These are phyloP conservation scores for Astrephomene gubernaculifera DNA, from an alignment of 139 green algal genomes.

Conservation along the genomic window DNA sequence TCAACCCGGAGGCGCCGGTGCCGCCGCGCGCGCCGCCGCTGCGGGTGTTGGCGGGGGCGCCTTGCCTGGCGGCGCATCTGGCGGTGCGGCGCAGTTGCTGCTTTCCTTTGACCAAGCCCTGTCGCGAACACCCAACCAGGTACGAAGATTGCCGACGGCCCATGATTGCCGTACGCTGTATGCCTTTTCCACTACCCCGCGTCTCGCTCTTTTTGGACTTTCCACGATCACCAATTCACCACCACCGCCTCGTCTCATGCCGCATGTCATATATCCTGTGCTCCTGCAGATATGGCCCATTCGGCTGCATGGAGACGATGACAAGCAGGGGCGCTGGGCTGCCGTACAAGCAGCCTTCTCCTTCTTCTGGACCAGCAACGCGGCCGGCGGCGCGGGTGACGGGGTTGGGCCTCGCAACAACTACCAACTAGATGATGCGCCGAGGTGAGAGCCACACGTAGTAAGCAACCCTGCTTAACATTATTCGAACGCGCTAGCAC, in stretches of 20 bases:
- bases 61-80: neutral
- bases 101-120: conserved; percentile 34
- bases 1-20: neutral
- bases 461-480: too few species aligned
- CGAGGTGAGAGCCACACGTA: conserved; percentile 2
- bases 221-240: too few species aligned
- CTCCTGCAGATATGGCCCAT: conserved; percentile 41
- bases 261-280: too few species aligned
- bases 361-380: conserved; percentile 46
- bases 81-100: conserved; percentile 1
- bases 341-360: conserved; percentile 57
- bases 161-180: too few species aligned
- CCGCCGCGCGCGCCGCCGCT: neutral
- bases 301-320: conserved; percentile 39
- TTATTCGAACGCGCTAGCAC: too few species aligned
- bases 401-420: neutral
- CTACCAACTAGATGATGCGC: conserved; percentile 31
- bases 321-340: conserved; percentile 39
- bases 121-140: conserved; percentile 3
- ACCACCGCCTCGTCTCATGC: too few species aligned
- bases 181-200: too few species aligned
- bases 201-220: too few species aligned
- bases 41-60: neutral
- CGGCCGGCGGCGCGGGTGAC: neutral
- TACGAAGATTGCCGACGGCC: too few species aligned